Base-by-base conservation (phyloP, 2,329 filamentous ascomycete genomes). In the Venturia carpophila region DNA sequence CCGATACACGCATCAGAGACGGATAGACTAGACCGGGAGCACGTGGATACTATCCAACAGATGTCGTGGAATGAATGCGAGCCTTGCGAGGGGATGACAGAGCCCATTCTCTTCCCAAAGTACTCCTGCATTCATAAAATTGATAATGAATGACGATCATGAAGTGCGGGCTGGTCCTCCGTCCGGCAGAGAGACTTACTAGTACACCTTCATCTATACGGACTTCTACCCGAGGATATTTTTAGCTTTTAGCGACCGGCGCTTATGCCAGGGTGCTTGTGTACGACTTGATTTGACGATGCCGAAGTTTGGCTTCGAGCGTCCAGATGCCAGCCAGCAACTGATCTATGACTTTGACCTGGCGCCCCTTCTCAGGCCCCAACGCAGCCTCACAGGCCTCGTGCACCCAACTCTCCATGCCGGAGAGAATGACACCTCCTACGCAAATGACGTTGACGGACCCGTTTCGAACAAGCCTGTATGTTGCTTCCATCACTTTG, bases 301-400 rank as follows among this genome's bases (percentile, higher is more conserved):
- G 42, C 34, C 61, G 41, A 47, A 63, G 45, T 34, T 49, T 42
- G 3, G 61, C 41, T 13, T 63, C n/a, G 19, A 63, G 61, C n/a
- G 45, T 52, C 61, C 42, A 63, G 19, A 52, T 52, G 21, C 61
- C 61, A 37, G 45, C 61, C 37, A 47, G 30, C 24, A 63, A 11
- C 42, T 63, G 61, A 11, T 63, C 61, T 9, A 63, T 19, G 17
- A 63, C 45, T 37, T 49, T 52, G 41, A 63, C 61, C 34, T 63
- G 21, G 24, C 61, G 42, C 3, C 39, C 60, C 17, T 61, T 61
- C 17, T 63, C 61, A 15, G 24, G 39, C 3, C 61, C 61, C 42
- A 63, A 39, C 3, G 42, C 61, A 52, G 45, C 42, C 45, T 63
- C 61, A 30, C 61, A 63, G 3, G 61, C 61, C 39, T 63, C 61